These are phyloP conservation scores for Ustilago cynodontis DNA, from an alignment of 1,284 basidiomycete genomes.

Conservation along the genomic window DNA sequence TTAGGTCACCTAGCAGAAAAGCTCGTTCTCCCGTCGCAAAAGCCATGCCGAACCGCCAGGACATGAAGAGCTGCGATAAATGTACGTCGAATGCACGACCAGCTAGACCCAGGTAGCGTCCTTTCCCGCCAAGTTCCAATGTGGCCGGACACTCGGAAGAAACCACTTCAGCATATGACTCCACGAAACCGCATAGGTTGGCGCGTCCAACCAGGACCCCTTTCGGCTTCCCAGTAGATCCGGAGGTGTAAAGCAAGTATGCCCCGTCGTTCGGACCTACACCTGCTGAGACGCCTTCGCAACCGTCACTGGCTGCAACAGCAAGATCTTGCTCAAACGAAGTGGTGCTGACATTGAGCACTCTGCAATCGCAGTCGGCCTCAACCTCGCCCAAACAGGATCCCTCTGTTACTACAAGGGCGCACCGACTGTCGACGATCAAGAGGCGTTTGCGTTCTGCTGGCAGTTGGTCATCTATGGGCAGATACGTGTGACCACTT, in stretches of 20 bases:
- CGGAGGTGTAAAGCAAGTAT: conserved; percentile 74
- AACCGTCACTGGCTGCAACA: too few relatives aligned
- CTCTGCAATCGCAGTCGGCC: conserved; percentile 7
- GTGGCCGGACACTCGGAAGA: conserved; percentile 21
- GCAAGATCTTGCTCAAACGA: too few relatives aligned
- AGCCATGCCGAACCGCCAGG: conserved; percentile 73
- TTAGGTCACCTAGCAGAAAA: conserved; percentile 73
- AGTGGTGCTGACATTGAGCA: neutral
- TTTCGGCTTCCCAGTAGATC: conserved; percentile 75
- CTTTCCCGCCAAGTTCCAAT: conserved; percentile 12
- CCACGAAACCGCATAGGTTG: conserved; percentile 22
- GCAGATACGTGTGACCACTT: conserved; percentile 75
- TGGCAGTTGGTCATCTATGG: conserved; percentile 76
- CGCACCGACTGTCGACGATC: conserved; percentile 72
- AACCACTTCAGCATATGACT: conserved; percentile 22
- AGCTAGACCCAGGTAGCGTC: conserved; percentile 21
- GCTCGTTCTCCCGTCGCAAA: conserved; percentile 72
- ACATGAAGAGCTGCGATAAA: conserved; percentile 73
- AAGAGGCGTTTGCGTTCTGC: conserved; percentile 74
- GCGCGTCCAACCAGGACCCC: conserved; percentile 72
- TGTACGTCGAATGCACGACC: conserved; percentile 75
- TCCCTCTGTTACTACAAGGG: conserved; percentile 58
- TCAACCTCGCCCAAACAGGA: conserved; percentile 9
- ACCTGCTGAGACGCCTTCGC: too few relatives aligned
- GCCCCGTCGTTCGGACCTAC: conserved; percentile 55